Evolutionary conservation across 2,329 filamentous ascomycete genomes (phyloP).

Genomic region (Talaromyces sp.): DNA sequence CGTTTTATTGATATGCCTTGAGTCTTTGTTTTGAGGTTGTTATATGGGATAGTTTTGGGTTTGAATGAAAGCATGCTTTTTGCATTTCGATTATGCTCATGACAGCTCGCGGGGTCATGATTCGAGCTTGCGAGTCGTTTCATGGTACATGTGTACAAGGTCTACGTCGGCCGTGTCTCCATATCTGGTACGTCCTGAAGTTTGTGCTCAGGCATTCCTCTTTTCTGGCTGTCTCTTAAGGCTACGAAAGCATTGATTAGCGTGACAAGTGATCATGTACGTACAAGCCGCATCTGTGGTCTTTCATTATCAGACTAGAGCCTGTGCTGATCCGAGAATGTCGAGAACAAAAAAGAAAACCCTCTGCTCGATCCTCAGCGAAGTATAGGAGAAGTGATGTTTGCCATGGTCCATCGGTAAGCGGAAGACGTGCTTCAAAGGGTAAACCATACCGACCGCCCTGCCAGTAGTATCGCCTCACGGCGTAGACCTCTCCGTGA

Average conservation of each 20-base stretch:
- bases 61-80: not conserved
- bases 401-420: not conserved
- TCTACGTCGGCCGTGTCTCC: not conserved
- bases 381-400: not conserved
- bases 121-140: not conserved
- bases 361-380: not conserved
- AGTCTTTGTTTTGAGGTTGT: not conserved
- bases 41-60: not conserved
- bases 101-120: not conserved
- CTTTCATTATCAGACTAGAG: not conserved
- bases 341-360: not conserved
- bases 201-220: not conserved
- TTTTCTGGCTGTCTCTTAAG: not conserved
- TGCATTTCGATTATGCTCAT: not conserved
- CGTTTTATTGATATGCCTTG: not conserved
- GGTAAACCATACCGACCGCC: not conserved
- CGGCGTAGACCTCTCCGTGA: conserved; percentile 9
- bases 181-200: not conserved
- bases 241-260: not conserved
- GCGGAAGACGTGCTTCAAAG: not conserved
- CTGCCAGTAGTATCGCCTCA: not conserved
- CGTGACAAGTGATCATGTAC: not conserved
- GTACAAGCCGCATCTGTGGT: not conserved
- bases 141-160: not conserved
- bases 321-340: not conserved